Conservation (phyloP, 495 filamentous ascomycete genomes). For the Elasticomyces elasticus region DNA sequence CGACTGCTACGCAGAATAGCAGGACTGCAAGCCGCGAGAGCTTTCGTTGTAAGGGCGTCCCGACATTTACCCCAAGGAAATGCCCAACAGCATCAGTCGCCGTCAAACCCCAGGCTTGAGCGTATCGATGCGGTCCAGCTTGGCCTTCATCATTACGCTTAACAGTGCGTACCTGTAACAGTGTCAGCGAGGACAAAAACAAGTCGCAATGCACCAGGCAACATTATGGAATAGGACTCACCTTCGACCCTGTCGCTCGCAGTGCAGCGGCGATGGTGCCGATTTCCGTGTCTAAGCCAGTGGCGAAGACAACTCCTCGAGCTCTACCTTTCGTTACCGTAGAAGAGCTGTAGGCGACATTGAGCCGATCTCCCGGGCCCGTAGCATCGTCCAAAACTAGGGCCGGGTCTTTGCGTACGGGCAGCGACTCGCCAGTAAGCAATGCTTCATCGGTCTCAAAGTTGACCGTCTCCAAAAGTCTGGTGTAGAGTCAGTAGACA, state of each 20-base stretch:
- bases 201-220: no score
- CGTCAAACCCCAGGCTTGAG: conserved; percentile 58
- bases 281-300: conserved; percentile 62
- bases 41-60: conserved; percentile 56
- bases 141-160: conserved; percentile 33
- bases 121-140: conserved; percentile 48
- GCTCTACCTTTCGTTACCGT: conserved; percentile 65
- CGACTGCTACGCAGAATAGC: conserved; percentile 57
- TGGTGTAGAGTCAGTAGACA: no score
- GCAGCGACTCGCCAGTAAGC: conserved; percentile 68
- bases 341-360: conserved; percentile 62
- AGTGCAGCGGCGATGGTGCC: conserved; percentile 56
- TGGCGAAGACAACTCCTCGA: conserved; percentile 58
- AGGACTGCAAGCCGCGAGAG: conserved; percentile 59
- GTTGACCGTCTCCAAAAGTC: conserved; percentile 50
- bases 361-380: conserved; percentile 58
- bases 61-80: conserved; percentile 45
- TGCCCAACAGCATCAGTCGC: conserved; percentile 53
- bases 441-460: conserved; percentile 67
- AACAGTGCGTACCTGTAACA: conserved; percentile 27
- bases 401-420: conserved; percentile 47
- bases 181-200: no score
- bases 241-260: conserved; percentile 33
- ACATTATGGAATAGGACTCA: no score
- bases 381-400: conserved; percentile 35